A percentile compares a stretch with the other conserved stretches of the same genome.
These are phyloP conservation scores for Hypoxylon cercidicola DNA, from an alignment of 495 filamentous ascomycete species.

Conservation along the genomic window DNA sequence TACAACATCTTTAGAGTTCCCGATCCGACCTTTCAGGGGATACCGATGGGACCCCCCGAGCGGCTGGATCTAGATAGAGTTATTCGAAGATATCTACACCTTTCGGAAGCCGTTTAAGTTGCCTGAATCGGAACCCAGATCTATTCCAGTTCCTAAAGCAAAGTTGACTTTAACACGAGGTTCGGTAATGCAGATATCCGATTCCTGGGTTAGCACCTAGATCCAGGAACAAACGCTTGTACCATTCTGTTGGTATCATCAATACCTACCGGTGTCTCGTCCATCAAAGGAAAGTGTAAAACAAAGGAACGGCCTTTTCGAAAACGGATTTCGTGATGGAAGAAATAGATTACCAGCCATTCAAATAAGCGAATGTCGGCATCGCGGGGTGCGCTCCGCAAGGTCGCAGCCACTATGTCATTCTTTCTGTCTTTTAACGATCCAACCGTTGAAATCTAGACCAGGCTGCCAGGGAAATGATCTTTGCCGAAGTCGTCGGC, in stretches of 20 bases:
- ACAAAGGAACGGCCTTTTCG: background rate
- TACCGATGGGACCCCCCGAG: conserved; percentile 1
- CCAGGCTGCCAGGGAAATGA: conserved; percentile 22
- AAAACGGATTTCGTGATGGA: background rate
- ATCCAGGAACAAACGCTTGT: conserved; percentile 5
- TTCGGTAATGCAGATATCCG: conserved; percentile 24
- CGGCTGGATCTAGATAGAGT: conserved; percentile 34
- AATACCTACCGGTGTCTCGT: conserved; percentile 1
- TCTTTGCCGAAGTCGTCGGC: conserved; percentile 21
- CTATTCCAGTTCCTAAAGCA: conserved; percentile 3
- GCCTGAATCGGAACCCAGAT: conserved; percentile 13
- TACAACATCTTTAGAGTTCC: conserved; percentile 4
- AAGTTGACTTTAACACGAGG: conserved; percentile 20
- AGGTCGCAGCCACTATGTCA: conserved; percentile 36
- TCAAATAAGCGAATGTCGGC: conserved; percentile 10
- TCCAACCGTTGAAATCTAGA: conserved; percentile 26
- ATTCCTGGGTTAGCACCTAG: conserved; percentile 1
- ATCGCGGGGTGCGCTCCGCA: conserved; percentile 16
- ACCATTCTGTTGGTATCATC: conserved; percentile 23
- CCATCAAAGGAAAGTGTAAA: conserved; percentile 6
- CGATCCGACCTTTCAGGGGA: conserved; percentile 11
- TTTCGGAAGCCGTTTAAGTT: conserved; percentile 19
- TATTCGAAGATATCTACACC: conserved; percentile 11
- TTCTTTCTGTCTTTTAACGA: conserved; percentile 28
- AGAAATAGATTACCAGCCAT: background rate